Base-by-base conservation (phyloP, 2,329 filamentous ascomycete species). In the Venturia pyrina region DNA sequence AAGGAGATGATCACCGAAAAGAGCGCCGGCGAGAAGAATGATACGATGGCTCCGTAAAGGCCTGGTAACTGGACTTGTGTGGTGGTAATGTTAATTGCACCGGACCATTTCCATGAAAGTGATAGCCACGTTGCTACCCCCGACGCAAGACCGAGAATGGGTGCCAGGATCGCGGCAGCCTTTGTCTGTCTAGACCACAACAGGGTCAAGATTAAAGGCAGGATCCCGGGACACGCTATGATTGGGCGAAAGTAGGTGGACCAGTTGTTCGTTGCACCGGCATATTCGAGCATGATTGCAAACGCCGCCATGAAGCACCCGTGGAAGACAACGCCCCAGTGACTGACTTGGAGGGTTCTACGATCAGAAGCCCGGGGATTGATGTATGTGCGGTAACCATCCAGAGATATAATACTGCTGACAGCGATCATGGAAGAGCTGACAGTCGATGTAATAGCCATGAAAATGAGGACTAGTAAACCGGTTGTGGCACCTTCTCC, bases 341-440 rank as follows among this genome's bases (percentile, higher is more conserved):
- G 90, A 37, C 86, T 90, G 78, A 92, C 89, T 76, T 87, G 89
- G 62, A 96, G 93, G 4, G 96, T 84, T 43, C 84, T 84, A 72
- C 85, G 87, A 21, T 91, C 91, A 63, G 84, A 87, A 7, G 92
- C 92, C 0, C 78, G 73, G 0, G 91, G 91, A 68, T 95, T 89
- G 78, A 96, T 83, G 74, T 96, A 96, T 0, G 89, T 91, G 68
- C 92, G 88, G 78, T 95, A 96, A 69, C 95, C 83, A 73, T 96
- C 91, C 74, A 95, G 96, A 0, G 91, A 95, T 77, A 88, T 87
- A 76, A 96, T 96, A 8, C 89, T 92, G 1, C 89, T 93, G 0
- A 96, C 90, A 1, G 92, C 90, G 66, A 96, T 93, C 7, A 59
- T n/a, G 3, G 53, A 59, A 28, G 53, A 17, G 34, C 24, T 40